These are phyloP conservation scores for Cladosporium austrohemisphaericum DNA, from an alignment of 2,329 filamentous ascomycete genomes.

Conservation along the genomic window DNA sequence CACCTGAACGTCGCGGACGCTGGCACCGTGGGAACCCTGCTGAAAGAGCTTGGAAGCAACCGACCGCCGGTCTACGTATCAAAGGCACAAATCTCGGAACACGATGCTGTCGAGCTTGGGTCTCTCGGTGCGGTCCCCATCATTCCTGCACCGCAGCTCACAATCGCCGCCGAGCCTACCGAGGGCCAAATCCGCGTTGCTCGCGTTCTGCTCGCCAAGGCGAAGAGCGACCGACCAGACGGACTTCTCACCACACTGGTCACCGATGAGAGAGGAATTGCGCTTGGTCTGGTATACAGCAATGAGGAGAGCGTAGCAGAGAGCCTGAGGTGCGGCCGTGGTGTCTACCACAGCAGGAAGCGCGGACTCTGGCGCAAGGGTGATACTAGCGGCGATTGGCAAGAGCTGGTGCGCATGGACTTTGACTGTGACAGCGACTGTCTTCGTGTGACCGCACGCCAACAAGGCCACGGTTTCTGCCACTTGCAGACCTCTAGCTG, in stretches of 20 bases:
- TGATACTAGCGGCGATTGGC: conserved; percentile 86
- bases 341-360: conserved; percentile 95
- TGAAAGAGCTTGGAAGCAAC: conserved; percentile 48
- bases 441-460: conserved; percentile 81
- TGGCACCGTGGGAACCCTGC: conserved; percentile 43
- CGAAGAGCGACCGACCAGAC: conserved; percentile 77
- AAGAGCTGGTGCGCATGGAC: conserved; percentile 79
- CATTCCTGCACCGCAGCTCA: conserved; percentile 66
- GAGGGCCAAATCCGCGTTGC: conserved; percentile 61
- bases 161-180: conserved; percentile 60
- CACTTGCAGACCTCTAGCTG: conserved; percentile 89
- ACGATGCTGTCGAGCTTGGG: conserved; percentile 40
- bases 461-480: conserved; percentile 86
- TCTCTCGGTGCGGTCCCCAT: conserved; percentile 61
- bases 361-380: conserved; percentile 96
- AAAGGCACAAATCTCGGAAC: conserved; percentile 39
- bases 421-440: conserved; percentile 94
- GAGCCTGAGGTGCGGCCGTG: conserved; percentile 73
- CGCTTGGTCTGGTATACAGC: conserved; percentile 89
- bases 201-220: conserved; percentile 68
- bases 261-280: conserved; percentile 78
- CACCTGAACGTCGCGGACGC: conserved; percentile 39
- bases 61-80: conserved; percentile 51
- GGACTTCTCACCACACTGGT: conserved; percentile 86
- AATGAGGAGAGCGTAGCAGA: conserved; percentile 85